These are phyloP conservation scores for Fagus sylvatica DNA, from an alignment of 306 rosid genomes.

Conservation along the genomic window DNA sequence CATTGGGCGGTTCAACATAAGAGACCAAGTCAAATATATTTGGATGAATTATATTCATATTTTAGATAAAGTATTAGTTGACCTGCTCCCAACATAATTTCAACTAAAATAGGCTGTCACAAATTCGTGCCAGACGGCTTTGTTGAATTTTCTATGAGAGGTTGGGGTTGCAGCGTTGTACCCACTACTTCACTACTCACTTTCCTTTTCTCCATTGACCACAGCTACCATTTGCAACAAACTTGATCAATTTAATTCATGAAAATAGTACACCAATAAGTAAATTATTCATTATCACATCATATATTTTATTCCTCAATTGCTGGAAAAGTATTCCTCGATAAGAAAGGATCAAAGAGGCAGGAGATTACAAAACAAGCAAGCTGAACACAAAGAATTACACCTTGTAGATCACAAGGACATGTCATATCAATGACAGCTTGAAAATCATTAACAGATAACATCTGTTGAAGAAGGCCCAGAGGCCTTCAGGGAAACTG, in stretches of 20 bases:
- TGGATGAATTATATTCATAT: too few species aligned
- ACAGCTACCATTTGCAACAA: not conserved
- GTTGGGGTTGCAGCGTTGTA: not conserved
- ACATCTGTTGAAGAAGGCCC: slow-evolving; percentile 65
- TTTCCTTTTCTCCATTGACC: not conserved
- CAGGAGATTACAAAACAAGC: slow-evolving; percentile 22
- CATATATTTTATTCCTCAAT: slow-evolving; percentile 31
- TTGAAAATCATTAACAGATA: slow-evolving; percentile 44
- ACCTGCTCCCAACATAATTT: not conserved
- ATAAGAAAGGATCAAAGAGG: not conserved
- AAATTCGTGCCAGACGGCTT: not conserved
- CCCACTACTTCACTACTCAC: not conserved
- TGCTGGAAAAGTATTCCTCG: slow-evolving; percentile 11
- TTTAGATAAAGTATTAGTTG: not conserved
- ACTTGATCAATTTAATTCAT: not conserved
- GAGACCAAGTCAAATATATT: too few species aligned
- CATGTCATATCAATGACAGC: slow-evolving; percentile 24
- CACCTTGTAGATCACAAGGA: not conserved
- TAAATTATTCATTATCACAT: not conserved
- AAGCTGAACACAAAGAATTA: slow-evolving; percentile 28
- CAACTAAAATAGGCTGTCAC: not conserved
- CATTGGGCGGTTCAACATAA: too few species aligned
- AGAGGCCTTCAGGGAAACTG: slow-evolving; percentile 58
- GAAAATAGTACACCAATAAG: not conserved
- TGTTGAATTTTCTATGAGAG: not conserved